Evolutionary conservation across 2,329 filamentous ascomycete genomes (phyloP), one percentile per base, ranked within the genome.

Genomic region (Penicillium sp.): DNA sequence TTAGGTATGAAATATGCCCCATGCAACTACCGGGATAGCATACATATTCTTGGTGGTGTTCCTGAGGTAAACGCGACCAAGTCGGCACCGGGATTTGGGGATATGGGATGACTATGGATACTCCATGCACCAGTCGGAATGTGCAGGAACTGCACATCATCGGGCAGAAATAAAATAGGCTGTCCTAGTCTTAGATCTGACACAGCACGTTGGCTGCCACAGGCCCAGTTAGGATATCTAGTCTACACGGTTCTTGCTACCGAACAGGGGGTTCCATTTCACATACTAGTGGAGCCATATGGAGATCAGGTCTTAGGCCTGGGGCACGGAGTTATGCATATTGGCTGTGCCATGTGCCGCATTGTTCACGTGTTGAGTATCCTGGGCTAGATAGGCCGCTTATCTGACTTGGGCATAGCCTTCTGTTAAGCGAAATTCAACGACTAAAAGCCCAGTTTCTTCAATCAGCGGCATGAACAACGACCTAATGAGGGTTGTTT

Each of bases 231-330:
- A 53, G 32, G 40, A 39, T 37, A 12, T 17, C 37, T 42, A 31
- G 29, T 9, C n/a, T 39, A n/a, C 33, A 26, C 39, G 7, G 8
- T 34, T 32, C 34, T 33, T 45, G 31, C 43, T 38, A 45, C 45
- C 26, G 32, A 34, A 47, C 32, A 17, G 19, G 15, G 29, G 13
- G 45, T 31, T 24, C 7, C 6, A 17, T 24, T 42, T 61, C 53
- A 85, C 83, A 69, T 94, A 87, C 71, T 93, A 94, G 68, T 94
- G 88, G 29, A 95, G 75, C 89, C 90, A 95, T 80, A 95, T 87
- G 35, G 83, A 85, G 10, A 91, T 85, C 2, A 80, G 80, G 1
- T 87, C 87, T 4, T 4, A 86, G 52, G 95, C 82, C 19, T 88
- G 79, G 79, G 22, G 95, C 0, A 89, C 83, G 3, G 87, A 90